Conservation (phyloP, 495 filamentous ascomycete species). For the Rusavskia elegans region DNA sequence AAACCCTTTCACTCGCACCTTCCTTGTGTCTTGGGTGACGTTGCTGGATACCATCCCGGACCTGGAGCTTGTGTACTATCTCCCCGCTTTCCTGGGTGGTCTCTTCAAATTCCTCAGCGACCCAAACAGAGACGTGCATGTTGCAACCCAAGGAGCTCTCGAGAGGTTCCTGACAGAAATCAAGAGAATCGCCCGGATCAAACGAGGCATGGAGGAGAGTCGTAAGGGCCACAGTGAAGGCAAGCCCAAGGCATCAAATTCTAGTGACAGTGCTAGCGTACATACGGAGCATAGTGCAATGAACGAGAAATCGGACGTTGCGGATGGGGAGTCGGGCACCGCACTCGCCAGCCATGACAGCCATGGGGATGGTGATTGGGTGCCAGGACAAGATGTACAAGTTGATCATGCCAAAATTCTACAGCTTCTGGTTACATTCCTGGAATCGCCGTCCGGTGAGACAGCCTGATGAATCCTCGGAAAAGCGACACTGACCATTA, state of each 20-base stretch:
- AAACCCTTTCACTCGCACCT: constrained; percentile 86
- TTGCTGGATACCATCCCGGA: constrained; percentile 94
- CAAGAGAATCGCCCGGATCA: constrained; percentile 81
- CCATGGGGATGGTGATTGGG: constrained; percentile 73
- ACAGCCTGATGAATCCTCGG: background rate
- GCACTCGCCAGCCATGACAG: constrained; percentile 46
- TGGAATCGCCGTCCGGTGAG: constrained; percentile 68
- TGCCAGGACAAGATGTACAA: constrained; percentile 92
- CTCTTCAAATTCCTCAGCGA: constrained; percentile 88
- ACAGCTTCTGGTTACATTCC: constrained; percentile 79
- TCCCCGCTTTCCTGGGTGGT: constrained; percentile 84
- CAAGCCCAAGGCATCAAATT: constrained; percentile 45
- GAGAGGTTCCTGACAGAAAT: constrained; percentile 90
- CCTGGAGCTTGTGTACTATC: constrained; percentile 79
- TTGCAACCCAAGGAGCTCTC: constrained; percentile 76
- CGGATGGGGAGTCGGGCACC: constrained; percentile 41
- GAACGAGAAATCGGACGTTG: constrained; percentile 31
- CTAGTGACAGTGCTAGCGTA: constrained; percentile 45
- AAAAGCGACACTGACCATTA: background rate
- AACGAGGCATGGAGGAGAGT: constrained; percentile 82
- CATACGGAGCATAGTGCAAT: constrained; percentile 32
- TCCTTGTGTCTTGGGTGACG: constrained; percentile 91
- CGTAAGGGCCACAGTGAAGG: constrained; percentile 51
- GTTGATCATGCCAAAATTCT: constrained; percentile 86
- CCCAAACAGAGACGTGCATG: constrained; percentile 80